Evolutionary conservation across 2,329 filamentous ascomycete species (phyloP).

Genomic region (Capronia epimyces): DNA sequence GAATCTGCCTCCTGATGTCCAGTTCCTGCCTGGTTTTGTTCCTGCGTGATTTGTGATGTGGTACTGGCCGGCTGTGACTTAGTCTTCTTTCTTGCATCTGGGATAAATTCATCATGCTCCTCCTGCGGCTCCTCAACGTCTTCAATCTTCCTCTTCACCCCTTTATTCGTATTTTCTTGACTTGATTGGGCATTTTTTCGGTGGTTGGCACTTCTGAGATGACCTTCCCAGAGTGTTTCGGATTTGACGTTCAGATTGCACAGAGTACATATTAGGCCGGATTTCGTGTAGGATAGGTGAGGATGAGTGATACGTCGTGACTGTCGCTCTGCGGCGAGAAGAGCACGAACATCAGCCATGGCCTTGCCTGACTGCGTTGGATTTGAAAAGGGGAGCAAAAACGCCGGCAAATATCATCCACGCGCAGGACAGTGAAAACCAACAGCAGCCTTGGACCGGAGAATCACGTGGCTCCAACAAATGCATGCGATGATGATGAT

Average conservation of each 20-base stretch:
- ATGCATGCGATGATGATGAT: too few relatives aligned
- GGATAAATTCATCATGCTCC: constrained; percentile 15
- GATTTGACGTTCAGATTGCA: constrained; percentile 62
- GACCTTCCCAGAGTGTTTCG: constrained; percentile 62
- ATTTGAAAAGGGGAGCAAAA: not conserved
- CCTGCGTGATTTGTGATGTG: constrained; percentile 15
- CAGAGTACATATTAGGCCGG: constrained; percentile 62
- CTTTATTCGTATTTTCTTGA: constrained; percentile 31
- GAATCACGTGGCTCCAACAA: too few relatives aligned
- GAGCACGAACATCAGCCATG: constrained; percentile 75
- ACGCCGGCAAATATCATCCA: not conserved
- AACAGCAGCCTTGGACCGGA: too few relatives aligned
- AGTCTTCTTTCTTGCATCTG: constrained; percentile 23
- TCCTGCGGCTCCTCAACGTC: constrained; percentile 34
- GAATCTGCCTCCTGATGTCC: not conserved
- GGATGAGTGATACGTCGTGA: constrained; percentile 67
- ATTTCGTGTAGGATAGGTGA: constrained; percentile 61
- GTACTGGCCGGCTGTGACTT: constrained; percentile 30
- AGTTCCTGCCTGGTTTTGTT: not conserved
- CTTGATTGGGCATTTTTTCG: constrained; percentile 35
- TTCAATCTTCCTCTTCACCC: constrained; percentile 53
- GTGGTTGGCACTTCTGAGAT: constrained; percentile 50
- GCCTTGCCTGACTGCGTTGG: not conserved
- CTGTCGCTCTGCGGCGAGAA: constrained; percentile 71
- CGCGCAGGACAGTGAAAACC: too few relatives aligned